Conservation (phyloP, 352 stramenopile genomes). For the Globisporangium nagaii region DNA sequence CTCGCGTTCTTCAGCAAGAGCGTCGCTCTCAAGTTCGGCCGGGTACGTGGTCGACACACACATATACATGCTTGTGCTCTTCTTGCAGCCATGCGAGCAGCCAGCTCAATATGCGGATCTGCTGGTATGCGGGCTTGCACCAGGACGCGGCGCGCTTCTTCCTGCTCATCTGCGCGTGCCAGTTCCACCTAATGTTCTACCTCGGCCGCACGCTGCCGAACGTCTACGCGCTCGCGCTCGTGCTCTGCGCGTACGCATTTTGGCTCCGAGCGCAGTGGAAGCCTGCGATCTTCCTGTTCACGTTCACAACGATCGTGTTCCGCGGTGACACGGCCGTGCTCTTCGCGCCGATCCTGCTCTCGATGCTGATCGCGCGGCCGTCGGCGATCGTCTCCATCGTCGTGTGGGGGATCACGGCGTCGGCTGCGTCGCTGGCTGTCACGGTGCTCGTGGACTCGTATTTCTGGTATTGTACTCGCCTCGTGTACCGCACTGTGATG, state of each 20-base stretch:
- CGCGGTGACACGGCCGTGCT: conserved; percentile 96
- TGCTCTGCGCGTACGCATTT: conserved; percentile 57
- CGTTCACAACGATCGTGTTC: conserved; percentile 93
- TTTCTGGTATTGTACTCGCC: conserved; percentile 76
- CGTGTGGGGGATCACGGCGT: conserved; percentile 71
- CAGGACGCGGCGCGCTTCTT: conserved; percentile 66
- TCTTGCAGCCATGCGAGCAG: too few species aligned
- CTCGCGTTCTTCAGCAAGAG: conserved; percentile 60
- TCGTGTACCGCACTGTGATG: too few species aligned
- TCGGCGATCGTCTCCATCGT: conserved; percentile 80
- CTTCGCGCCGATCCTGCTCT: conserved; percentile 91
- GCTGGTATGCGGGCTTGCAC: background rate
- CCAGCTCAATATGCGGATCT: too few species aligned
- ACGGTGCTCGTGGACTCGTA: conserved; percentile 92
- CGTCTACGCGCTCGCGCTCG: conserved; percentile 90
- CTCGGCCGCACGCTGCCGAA: conserved; percentile 96
- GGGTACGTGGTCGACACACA: conserved; percentile 14
- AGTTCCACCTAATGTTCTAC: conserved; percentile 99
- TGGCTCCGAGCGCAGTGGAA: conserved; percentile 52
- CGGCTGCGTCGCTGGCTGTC: conserved; percentile 59
- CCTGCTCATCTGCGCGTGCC: conserved; percentile 82
- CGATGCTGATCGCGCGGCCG: conserved; percentile 72
- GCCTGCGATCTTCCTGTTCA: conserved; percentile 76
- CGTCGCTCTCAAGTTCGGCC: conserved; percentile 48
- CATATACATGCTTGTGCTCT: background rate